Base-by-base conservation (phyloP, 2,329 filamentous ascomycete genomes). In the Conoideocrella luteorostrata region DNA sequence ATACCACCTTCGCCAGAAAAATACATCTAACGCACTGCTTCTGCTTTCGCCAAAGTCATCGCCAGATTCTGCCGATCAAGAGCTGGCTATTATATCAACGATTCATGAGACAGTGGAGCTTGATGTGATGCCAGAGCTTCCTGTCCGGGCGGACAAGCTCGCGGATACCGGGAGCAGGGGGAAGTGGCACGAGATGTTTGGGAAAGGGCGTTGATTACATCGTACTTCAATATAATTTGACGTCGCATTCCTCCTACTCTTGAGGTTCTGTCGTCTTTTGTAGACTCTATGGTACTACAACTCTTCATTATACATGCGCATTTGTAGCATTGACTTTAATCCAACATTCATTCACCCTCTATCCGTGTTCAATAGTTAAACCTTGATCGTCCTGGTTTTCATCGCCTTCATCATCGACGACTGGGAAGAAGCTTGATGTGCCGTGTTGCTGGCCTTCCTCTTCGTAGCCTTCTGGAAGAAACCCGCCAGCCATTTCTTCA, bases 21-120 rank as follows among this genome's bases (percentile, higher is more conserved):
- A 82, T 58, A 82, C 80, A 0, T 84, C 80, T 36, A 84, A 84
- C 56, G 74, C 75, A n/a, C 67, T 84, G 37, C 74, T 82, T 53
- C 58, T 84, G 3, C 64, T 83, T 24, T 57, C 64, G 21, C 63
- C 69, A 5, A 30, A 47, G 37, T 15, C 46, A 11, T 36, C 52
- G 4, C 39, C 39, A 3, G 48, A 45, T 21, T 43, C 46, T 13
- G 48, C 61, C 7, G 56, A 62, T 23, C 50, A 60, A 2, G 65
- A 67, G 10, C 51, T 83, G 2, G 65, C 64, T 32, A 65, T 71
- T 9, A 65, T 83, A 17, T 68, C 75, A 7, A 80, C 74, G 2
- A 63, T 82, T 21, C 77, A 78, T 49, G 80, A 83, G 54, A 82
- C 77, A 0, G 70, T 83, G 9, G 80, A 84, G 61, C 65, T 84